Base-by-base conservation (phyloP, 768 basidiomycete species). In the Leccinum broughii region DNA sequence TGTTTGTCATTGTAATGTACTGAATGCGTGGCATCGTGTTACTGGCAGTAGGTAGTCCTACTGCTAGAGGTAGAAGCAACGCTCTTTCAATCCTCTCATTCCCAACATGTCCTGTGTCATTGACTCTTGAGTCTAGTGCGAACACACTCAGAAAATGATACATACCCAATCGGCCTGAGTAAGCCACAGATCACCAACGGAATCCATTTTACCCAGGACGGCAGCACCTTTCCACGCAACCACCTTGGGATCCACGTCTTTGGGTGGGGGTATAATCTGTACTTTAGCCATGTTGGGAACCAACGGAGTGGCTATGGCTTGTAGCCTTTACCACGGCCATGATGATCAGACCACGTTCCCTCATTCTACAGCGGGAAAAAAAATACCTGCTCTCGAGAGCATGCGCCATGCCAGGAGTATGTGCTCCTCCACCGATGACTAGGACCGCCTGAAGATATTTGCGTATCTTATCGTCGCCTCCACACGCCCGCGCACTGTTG, bases 141-240 rank as follows among this genome's bases (percentile, higher is more conserved):
- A 54, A 57, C 32, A 56, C 49, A 34, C 13, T 39, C 11, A 56
- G 48, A 52, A 15, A 57, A 58, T 15, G 55, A 41, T 20, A 75
- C 82, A 53, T 73, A 93, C 92, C 92, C 95, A 99, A 71, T 99
- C 97, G 37, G 85, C 78, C 58, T 80, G 76, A 6, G 92, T 85
- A 28, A 98, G 79, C 96, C 96, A 98, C 58, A 98, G 76, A 64
- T 99, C 97, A 32, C 85, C 82, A 50, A 90, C 85, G 3, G 87
- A 86, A 55, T 99, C 97, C 85, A 98, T 90, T 75, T 93, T 92
- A 28, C 89, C 92, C 46, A 98, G 84, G 13, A 95, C 93, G 8
- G 89, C 85, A 6, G 89, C 93, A 10, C 97, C 97, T 73, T 98
- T 98, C 97, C 97, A 99, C 15, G 87, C 87, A 34, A 98, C 82